These are phyloP conservation scores for Ceratocystis colombiana DNA, from an alignment of 2,329 filamentous ascomycete genomes.

Conservation along the genomic window DNA sequence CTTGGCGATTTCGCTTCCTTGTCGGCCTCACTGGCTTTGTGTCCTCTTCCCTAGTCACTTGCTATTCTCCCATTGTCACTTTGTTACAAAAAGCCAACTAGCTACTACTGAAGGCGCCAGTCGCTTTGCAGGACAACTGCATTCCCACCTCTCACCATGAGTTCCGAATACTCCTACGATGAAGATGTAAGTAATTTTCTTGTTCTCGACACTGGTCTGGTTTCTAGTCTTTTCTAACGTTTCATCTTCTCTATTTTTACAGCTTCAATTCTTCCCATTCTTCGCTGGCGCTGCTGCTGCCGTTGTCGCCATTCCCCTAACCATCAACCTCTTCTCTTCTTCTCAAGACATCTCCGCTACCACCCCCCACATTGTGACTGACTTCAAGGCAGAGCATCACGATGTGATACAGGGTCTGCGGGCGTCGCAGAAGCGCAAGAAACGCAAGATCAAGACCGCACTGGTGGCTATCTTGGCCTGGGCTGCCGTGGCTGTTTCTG, in stretches of 20 bases:
- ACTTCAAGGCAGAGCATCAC: conserved; percentile 71
- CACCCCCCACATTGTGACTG: conserved; percentile 29
- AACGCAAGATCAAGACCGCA: conserved; percentile 77
- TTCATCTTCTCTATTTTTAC: conserved; percentile 6
- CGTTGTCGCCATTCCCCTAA: conserved; percentile 80
- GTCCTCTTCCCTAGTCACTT: not conserved
- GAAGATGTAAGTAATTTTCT: conserved; percentile 52
- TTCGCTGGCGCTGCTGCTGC: conserved; percentile 87
- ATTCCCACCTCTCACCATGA: conserved; percentile 50
- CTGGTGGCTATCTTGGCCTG: conserved; percentile 68
- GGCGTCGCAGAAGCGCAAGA: conserved; percentile 77
- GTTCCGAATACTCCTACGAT: conserved; percentile 96
- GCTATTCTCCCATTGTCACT: not conserved
- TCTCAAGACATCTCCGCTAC: not conserved
- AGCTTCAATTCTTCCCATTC: conserved; percentile 98
- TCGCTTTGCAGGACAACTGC: conserved; percentile 22
- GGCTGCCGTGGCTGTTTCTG: conserved; percentile 77
- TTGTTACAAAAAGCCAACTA: not conserved
- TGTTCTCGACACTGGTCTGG: not conserved
- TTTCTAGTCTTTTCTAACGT: conserved; percentile 1
- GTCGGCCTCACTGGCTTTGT: not conserved
- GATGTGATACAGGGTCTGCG: conserved; percentile 74
- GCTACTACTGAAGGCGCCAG: not conserved
- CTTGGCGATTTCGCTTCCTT: not conserved
- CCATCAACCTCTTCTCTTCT: conserved; percentile 62